A percentile compares a stretch with the other conserved stretches of the same genome.
phyloP scores from a whole-genome alignment of 225 moss, liverwort and hornwort species.

The Takakia lepidozioides region DNA sequence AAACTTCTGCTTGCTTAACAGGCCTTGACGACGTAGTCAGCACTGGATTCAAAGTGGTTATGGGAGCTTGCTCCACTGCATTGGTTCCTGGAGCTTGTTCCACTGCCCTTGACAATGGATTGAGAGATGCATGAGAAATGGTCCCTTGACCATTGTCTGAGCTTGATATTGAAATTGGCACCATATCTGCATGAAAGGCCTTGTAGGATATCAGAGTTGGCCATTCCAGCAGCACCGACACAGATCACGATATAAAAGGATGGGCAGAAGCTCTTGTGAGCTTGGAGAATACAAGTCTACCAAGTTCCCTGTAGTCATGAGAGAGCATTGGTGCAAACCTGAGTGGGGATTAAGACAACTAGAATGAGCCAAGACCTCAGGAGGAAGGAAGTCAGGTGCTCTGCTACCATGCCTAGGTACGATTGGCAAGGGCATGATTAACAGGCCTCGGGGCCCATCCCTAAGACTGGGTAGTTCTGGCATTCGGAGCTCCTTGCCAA shows the following conservation, averaged over 20 bases:
- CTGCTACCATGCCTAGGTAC: slow-evolving; percentile 2
- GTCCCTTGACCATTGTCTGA: too few relatives aligned
- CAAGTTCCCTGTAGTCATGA: background rate
- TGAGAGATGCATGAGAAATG: too few relatives aligned
- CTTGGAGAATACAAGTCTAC: background rate
- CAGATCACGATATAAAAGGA: background rate
- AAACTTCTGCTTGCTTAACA: slow-evolving; percentile 29
- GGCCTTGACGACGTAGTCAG: slow-evolving; percentile 44
- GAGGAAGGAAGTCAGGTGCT: background rate
- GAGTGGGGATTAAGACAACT: slow-evolving; percentile 12
- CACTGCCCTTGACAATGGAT: too few relatives aligned
- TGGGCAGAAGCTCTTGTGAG: background rate
- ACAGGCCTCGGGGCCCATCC: slow-evolving; percentile 34
- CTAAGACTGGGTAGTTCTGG: slow-evolving; percentile 51
- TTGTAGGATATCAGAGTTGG: background rate
- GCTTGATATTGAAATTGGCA: slow-evolving; percentile 10
- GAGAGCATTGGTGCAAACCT: slow-evolving; percentile 18
- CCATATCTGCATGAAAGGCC: slow-evolving; percentile 18
- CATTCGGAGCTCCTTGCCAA: slow-evolving; percentile 38
- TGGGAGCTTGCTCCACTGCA: slow-evolving; percentile 27
- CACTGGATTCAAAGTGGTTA: slow-evolving; percentile 28
- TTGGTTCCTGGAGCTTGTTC: background rate
- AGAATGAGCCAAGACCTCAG: background rate
- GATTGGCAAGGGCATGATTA: slow-evolving; percentile 16
- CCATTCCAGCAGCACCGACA: too few relatives aligned